Evolutionary conservation across 1,139 yeast genomes (phyloP), one percentile per base, ranked within the genome.

Genomic region (Saccharomyces pastorianus): DNA sequence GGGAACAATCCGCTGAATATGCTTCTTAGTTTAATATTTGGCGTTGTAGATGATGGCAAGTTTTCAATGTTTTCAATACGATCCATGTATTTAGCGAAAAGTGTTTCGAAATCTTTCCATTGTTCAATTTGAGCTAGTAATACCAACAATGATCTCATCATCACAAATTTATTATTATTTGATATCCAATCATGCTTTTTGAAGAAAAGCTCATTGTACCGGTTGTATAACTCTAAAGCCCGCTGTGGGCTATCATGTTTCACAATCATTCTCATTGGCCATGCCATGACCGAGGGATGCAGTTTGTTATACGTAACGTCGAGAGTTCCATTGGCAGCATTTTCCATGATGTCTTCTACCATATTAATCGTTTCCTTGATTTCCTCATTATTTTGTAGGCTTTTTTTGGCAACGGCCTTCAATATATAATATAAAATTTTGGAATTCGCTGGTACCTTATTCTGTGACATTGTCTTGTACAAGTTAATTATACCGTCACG

Each of bases 391-490:
- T 63, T 58, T 46, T 61, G 55, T 20, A 71, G 58, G 57, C 78
- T 80, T 49, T 73, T 62, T 55, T 69, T 69, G 6, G 78, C 69
- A 23, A 79, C 68, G 0, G 83, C 72, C 51, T 71, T 69, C 61
- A 80, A 69, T 54, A 80, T 61, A 57, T 67, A 71, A 38, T 69
- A 69, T 55, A 80, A 76, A 0, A 80, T 70, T 20, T 65, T 65
- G 0, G 80, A 67, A 8, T 73, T 66, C 2, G 76, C 63, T 0
- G 65, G 61, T 4, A 75, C 60, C 7, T 72, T 67, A 7, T 63
- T 61, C 3, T 67, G 65, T 2, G 73, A 73, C 77, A 80, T 74
- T 49, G 71, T 68, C 47, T 74, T 68, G 61, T 78, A 81, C 2
- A 77, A 54, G 4, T 55, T 50, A 6, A 70, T 49, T 0, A 70